Base-by-base conservation (phyloP, 1,284 basidiomycete genomes). In the Austropuccinia psidii region DNA sequence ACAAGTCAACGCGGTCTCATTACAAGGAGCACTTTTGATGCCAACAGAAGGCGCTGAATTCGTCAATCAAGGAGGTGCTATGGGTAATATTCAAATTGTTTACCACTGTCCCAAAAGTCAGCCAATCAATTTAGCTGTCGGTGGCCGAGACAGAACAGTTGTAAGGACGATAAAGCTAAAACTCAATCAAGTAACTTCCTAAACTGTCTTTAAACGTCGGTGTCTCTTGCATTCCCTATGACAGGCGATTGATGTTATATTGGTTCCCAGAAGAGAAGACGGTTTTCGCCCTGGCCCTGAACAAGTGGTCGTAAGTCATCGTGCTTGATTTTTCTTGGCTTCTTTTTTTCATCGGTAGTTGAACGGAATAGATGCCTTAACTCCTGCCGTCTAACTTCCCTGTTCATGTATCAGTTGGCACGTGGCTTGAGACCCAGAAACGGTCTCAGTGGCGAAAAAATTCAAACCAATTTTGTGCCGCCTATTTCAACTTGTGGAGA, bases 11-110 rank as follows among this genome's bases (percentile, higher is more conserved):
- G 27, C 24, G 33, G 31, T 57, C 29, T 29, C 29, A 29, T 49
- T 67, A 27, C 33, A n/a, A 37, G 64, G 64, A 52, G 35, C 27
- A 24, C 35, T 67, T 11, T 29, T 29, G 24, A 67, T 67, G 64
- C 64, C 64, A 11, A 31, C 45, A 15, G 64, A 67, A 8, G 64
- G 64, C 11, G 64, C 45, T 37, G 47, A 67, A 52, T 67, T 54
- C 35, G 64, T 67, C 19, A 67, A 67, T 37, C 64, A 67, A 67
- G 64, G 64, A 31, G 64, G 64, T 37, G 64, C 64, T 29, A 67
- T 67, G 64, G 64, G 64, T 35, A 49, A 67, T 39, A 67, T 67
- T 29, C 64, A 67, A 24, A n/a, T 67, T 11, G 49, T 67, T 24
- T 67, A 67, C 21, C n/a, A 47, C 29, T 62, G 60, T 41, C 60